Base-by-base conservation (phyloP, 2,329 filamentous ascomycete genomes). In the Botrytis aclada region DNA sequence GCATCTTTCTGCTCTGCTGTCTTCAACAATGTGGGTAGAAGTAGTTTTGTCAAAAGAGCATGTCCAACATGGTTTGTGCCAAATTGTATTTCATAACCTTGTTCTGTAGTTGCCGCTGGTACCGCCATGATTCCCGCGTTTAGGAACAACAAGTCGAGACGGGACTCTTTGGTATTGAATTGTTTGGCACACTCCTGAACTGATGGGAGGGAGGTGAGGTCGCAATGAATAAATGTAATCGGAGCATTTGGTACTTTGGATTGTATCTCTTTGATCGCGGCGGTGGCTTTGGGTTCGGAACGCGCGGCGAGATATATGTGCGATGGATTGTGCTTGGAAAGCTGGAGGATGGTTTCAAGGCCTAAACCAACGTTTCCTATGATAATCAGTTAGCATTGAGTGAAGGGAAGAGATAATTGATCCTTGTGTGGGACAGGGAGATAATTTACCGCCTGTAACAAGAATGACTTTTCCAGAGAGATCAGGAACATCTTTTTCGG, bases 61-160 rank as follows among this genome's bases (percentile, higher is more conserved):
- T 86, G 84, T 22, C 84, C 84, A 61, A 87, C 75, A 77, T 86
- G 84, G 72, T 87, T 87, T 14, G 82, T 84, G 1, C 82, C 84
- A 73, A 87, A 85, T 73, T 85, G 83, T 22, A 83, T 75, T 75
- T 87, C 86, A 73, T 85, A 86, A 20, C 84, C 84, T 39, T 86
- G 83, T 41, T 78, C 77, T 8, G 83, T 85, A 22, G 82, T 75
- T 4, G 73, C 79, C 0, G 82, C 79, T 20, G 83, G 81, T 22
- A 75, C 76, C 0, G 80, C 82, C 82, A 86, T 84, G 51, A 85
- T 79, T 1, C 83, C 85, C 0, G 84, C 84, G 74, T 86, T 85
- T 66, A 82, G 82, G 72, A 86, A 80, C 6, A 86, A 78, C 47
- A 86, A 80, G 74, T 86, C 84, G 4, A 86, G 80, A 7, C 81